phyloP scores from a whole-genome alignment of 2,329 filamentous ascomycete genomes.

The Pestalotiopsis sp. region DNA sequence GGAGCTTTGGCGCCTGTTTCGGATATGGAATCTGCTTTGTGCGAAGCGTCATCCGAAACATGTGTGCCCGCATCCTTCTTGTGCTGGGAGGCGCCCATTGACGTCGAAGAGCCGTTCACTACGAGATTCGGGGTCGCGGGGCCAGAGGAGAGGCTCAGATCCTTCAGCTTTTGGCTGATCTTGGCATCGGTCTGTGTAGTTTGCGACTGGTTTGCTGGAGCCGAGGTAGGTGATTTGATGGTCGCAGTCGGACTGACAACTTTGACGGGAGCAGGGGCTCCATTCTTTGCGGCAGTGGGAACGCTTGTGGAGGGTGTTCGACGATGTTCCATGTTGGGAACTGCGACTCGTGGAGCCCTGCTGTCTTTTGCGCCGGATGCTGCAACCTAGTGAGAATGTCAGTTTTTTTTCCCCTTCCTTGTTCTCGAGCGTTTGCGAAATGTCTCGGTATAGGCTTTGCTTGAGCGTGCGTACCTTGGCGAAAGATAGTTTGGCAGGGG shows the following conservation, averaged over 20 bases:
- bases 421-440: not conserved
- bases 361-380: slow-evolving; percentile 32
- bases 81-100: slow-evolving; percentile 34
- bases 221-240: slow-evolving; percentile 17
- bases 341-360: slow-evolving; percentile 28
- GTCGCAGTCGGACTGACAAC: slow-evolving; percentile 16
- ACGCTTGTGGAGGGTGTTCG: slow-evolving; percentile 20
- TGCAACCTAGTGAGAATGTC: slow-evolving; percentile 24
- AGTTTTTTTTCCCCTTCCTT: not conserved
- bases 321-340: slow-evolving; percentile 28
- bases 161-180: slow-evolving; percentile 21
- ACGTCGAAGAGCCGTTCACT: slow-evolving; percentile 49
- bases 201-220: slow-evolving; percentile 7
- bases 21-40: slow-evolving; percentile 61
- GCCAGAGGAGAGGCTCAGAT: slow-evolving; percentile 20
- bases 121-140: slow-evolving; percentile 41
- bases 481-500: slow-evolving; percentile 32
- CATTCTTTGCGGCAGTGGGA: slow-evolving; percentile 19
- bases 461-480: slow-evolving; percentile 27
- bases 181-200: slow-evolving; percentile 18
- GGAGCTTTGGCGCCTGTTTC: slow-evolving; percentile 77
- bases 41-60: slow-evolving; percentile 55
- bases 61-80: slow-evolving; percentile 28
- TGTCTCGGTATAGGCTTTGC: not conserved
- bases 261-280: slow-evolving; percentile 17